phyloP scores from a whole-genome alignment of 208 protist genomes.

The Histomonas meleagridis region DNA sequence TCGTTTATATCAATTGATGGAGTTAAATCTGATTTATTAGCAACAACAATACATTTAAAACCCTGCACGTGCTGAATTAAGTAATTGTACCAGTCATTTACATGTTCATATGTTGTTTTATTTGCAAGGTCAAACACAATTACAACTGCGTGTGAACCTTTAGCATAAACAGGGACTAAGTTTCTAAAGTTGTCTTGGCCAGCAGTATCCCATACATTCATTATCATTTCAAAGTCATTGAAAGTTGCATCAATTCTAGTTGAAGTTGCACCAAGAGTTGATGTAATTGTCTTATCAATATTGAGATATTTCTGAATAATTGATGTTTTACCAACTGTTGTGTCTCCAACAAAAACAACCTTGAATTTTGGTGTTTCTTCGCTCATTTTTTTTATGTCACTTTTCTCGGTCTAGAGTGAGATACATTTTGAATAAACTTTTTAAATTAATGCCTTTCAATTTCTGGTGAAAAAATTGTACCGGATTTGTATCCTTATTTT shows the following conservation, averaged over 20 bases:
- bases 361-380: conserved; percentile 30
- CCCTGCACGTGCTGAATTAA: neutral
- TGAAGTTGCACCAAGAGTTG: neutral
- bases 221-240: neutral
- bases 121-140: conserved; percentile 24
- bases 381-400: neutral
- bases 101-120: neutral
- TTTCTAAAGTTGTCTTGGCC: conserved; percentile 16
- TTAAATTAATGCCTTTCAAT: no score
- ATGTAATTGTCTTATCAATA: neutral
- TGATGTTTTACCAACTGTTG: conserved; percentile 33
- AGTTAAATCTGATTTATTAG: neutral
- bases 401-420: no score
- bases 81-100: neutral
- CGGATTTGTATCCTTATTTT: no score
- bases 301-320: conserved; percentile 21
- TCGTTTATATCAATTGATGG: neutral
- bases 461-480: no score
- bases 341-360: conserved; percentile 23
- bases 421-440: no score
- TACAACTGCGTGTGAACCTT: neutral
- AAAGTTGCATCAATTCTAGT: neutral
- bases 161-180: neutral
- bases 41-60: neutral
- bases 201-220: conserved; percentile 29